Base-by-base conservation (phyloP, 768 basidiomycete genomes). In the Boletus rubropictus region DNA sequence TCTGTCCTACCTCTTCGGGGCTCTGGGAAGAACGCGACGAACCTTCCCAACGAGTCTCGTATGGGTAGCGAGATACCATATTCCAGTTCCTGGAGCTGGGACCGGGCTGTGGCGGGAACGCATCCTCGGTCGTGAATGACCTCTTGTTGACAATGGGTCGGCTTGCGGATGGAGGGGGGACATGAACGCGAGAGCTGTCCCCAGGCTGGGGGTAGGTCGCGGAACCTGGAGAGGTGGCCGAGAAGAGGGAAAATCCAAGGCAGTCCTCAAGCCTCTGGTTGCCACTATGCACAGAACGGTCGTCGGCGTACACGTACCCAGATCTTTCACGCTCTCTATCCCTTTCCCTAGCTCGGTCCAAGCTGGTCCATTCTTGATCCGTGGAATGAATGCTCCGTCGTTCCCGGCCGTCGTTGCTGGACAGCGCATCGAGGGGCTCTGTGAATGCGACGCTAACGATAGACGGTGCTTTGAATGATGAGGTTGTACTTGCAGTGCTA, bases 401-500 rank as follows among this genome's bases (percentile, higher is more conserved):
- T 36, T 66, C 66, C 9, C 60, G 49, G 18, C 64, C 63, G 21
- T 48, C 14, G 48, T 43, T 56, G 51, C 12, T 49, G 42, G 45
- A 44, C 25, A 46, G 50, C 36, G 32, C 56, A 18, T 60, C 57
- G 39, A 55, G 59, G 7, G 58, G 55, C 38, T 58, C 54, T 3
- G 57, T 20, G 51, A 77, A 69, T 14, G 66, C 60, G 44, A 74
- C 70, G 17, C 69, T 67, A 41, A 71, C 69, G 21, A 68, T 53
- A 12, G 70, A 69, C 1, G 72, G 60, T 2, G 72, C 64, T 14
- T 75, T 75, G 42, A 69, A 68, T 10, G 76, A 77, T 17, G 24
- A 31, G 29, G 69, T 68, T 18, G 70, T 72, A 50, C 79, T 79
- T 11, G 78, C 69, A 6, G 65, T 72, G 50, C 79, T 81, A 35